Percentiles rank a stretch among this genome's conserved stretches.
Evolutionary conservation across 2,329 filamentous ascomycete species (phyloP).

Genomic region (Paracoccidioides brasiliensis): DNA sequence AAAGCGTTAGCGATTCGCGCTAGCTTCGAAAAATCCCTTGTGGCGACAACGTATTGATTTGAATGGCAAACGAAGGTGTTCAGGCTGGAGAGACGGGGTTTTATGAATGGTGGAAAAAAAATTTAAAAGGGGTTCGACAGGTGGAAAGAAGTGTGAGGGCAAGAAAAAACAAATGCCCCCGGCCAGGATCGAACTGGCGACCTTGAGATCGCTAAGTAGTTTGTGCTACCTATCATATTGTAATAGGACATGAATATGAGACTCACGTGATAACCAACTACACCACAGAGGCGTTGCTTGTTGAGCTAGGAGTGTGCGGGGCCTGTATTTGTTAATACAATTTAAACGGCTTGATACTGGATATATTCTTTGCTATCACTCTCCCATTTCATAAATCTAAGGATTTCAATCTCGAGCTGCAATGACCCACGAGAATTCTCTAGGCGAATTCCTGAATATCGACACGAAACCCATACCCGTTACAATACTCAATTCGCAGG

Average conservation of each 20-base stretch:
- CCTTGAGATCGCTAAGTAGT: conserved; percentile 5
- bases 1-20: no score
- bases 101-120: background rate
- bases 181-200: conserved; percentile 4
- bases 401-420: no score
- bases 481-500: background rate
- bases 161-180: background rate
- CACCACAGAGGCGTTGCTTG: conserved; percentile 1
- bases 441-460: background rate
- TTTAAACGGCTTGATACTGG: no score
- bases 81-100: background rate
- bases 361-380: no score
- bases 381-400: no score
- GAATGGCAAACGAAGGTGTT: background rate
- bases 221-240: conserved; percentile 3
- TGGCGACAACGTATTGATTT: no score
- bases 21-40: no score
- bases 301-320: background rate
- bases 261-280: conserved; percentile 5
- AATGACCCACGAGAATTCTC: no score
- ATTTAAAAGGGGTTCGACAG: background rate
- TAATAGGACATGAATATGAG: conserved; percentile 3
- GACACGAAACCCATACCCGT: background rate
- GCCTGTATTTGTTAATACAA: no score
- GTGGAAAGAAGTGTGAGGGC: background rate